Base-by-base conservation (phyloP, 2,329 filamentous ascomycete genomes). In the Aureobasidium melanogenum region DNA sequence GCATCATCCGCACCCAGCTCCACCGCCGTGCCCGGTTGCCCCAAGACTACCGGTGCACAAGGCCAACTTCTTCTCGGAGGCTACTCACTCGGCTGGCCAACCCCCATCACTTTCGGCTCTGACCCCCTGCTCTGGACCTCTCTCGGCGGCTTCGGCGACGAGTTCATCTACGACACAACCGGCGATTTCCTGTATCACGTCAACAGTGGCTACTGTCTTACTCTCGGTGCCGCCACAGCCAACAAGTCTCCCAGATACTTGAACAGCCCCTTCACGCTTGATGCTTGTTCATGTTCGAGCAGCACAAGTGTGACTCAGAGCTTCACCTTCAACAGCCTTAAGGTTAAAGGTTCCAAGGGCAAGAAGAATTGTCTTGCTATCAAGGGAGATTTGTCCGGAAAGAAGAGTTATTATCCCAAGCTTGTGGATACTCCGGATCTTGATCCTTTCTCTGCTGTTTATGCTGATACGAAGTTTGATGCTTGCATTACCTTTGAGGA, bases 401-500 rank as follows among this genome's bases (percentile, higher is more conserved):
- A 3, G 5, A 47, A 48, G 22, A 15, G 32, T 36, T 58, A 58
- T 7, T 58, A 38, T n/a, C 55, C 55, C 9, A 48, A 48, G 34
- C 32, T 58, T 26, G 41, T 46, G 4, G 41, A 47, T 15, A 36
- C 3, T 14, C 12, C 10, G 8, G 43, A 32, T 17, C 32, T 39
- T 39, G 55, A 47, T 15, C 55, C 55, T 7, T 58, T 58, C 39
- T 58, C 55, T 7, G 55, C 43, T 24, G 32, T 48, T 24, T 58
- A 47, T 41, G 55, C 55, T 19, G 55, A 26, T 2, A 48, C 32
- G 0, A 28, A 47, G 32, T n/a, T 58, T 12, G 32, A 58, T 47
- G 44, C 55, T 58, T 58, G 55, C 10, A 48, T 58, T n/a, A 48
- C 41, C 10, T 58, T 58, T 17, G 55, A 44, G 39, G 55, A 4